Base-by-base conservation (phyloP, 2,329 filamentous ascomycete genomes). In the Apiospora rasikravindrae region DNA sequence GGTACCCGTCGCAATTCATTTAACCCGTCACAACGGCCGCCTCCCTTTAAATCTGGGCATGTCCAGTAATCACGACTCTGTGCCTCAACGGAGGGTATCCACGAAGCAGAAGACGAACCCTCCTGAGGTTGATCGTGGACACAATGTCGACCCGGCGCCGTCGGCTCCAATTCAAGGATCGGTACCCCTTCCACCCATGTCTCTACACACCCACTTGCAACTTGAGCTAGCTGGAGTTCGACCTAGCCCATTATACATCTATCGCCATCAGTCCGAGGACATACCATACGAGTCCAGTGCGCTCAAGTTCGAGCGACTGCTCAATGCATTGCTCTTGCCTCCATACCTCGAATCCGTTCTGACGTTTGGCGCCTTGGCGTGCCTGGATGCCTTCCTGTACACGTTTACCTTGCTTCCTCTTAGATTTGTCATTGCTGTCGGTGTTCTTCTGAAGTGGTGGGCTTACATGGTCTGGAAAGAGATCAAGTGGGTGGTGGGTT, bases 351-450 rank as follows among this genome's bases (percentile, higher is more conserved):
- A 99, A 83, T 89, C 92, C 66, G 92, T 95, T 0, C 88, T 99
- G 7, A 90, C 91, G 73, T 98, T 99, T 82, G 96, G 96, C 8
- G 92, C 94, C 0, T 83, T 98, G 45, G 95, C 96, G 8, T 99
- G 96, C 82, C 86, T 99, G 7, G 96, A 99, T 81, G 93, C 96
- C 1, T 99, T 96, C 95, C 88, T 99, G 1, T 96, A 98, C 83
- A 97, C 94, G 0, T 97, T 99, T 77, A 99, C 96, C 0, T 98
- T 99, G 64, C 85, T 99, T 0, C 96, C 96, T 0, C 88, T 99
- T 73, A 90, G 96, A 2, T 98, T 99, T 77, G 81, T 93, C 70
- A 93, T 95, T 72, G 96, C 96, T 0, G 78, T 96, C 0, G 90
- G 90, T 26, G 91, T 98, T 2, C 84, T 99, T 37, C 81, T 90